Conservation (phyloP, 495 filamentous ascomycete species). For the Daldinia decipiens region DNA sequence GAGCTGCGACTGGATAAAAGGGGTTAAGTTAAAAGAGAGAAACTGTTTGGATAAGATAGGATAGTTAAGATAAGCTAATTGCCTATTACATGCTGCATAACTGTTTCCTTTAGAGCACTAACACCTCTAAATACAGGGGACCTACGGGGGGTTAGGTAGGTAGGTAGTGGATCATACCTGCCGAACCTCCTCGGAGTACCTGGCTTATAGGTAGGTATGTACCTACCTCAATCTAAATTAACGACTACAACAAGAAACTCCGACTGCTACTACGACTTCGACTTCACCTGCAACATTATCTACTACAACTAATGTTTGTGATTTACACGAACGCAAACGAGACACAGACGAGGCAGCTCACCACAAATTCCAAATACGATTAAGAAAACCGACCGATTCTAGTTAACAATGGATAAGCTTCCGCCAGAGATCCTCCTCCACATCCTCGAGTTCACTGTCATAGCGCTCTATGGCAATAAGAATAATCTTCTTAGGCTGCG, state of each 20-base stretch:
- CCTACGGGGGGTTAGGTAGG: background rate
- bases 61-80: background rate
- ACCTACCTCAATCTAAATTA: background rate
- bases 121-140: background rate
- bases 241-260: background rate
- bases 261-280: background rate
- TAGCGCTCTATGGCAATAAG: conserved; percentile 27
- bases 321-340: background rate
- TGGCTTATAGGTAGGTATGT: background rate
- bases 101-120: too few relatives aligned
- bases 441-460: conserved; percentile 31
- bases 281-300: background rate
- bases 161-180: background rate
- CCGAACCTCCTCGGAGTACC: background rate
- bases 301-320: background rate
- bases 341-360: background rate
- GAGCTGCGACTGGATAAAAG: background rate
- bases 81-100: background rate
- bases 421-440: conserved; percentile 30
- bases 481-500: conserved; percentile 39
- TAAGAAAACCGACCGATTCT: background rate
- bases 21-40: background rate
- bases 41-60: background rate
- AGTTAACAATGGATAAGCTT: conserved; percentile 22
- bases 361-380: background rate